Conservation (phyloP, 805 yeast genomes). For the Cyberlindnera petersonii region DNA sequence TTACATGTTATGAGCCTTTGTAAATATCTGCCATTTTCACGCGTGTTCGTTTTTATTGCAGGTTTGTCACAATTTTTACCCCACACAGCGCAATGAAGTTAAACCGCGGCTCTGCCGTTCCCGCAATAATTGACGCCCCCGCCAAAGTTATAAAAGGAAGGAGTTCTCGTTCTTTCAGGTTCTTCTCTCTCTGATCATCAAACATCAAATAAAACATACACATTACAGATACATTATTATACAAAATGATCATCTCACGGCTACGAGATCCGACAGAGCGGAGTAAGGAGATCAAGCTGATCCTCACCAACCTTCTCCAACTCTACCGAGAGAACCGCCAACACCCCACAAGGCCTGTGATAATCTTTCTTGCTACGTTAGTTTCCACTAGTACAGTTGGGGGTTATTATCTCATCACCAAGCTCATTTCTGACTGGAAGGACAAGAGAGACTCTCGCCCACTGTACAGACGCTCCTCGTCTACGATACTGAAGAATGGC, state of each 20-base stretch:
- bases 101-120: slow-evolving; percentile 4
- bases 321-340: slow-evolving; percentile 26
- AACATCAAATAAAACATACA: not conserved
- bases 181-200: no score
- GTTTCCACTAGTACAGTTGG: slow-evolving; percentile 23
- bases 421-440: slow-evolving; percentile 25
- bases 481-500: slow-evolving; percentile 28
- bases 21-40: slow-evolving; percentile 1
- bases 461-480: slow-evolving; percentile 27
- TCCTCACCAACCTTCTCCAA: slow-evolving; percentile 22
- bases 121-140: no score
- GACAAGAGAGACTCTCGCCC: slow-evolving; percentile 29
- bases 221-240: no score
- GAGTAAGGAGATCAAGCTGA: slow-evolving; percentile 22
- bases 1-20: slow-evolving; percentile 7
- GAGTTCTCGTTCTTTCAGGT: not conserved
- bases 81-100: not conserved
- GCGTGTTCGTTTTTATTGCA: slow-evolving; percentile 1
- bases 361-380: slow-evolving; percentile 27
- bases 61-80: not conserved
- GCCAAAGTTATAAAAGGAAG: not conserved
- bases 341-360: slow-evolving; percentile 28
- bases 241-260: slow-evolving; percentile 16
- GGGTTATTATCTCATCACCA: slow-evolving; percentile 22
- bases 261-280: slow-evolving; percentile 19